Evolutionary conservation across 305 asterid genomes (phyloP).

Genomic region (Nicotiana rustica): DNA sequence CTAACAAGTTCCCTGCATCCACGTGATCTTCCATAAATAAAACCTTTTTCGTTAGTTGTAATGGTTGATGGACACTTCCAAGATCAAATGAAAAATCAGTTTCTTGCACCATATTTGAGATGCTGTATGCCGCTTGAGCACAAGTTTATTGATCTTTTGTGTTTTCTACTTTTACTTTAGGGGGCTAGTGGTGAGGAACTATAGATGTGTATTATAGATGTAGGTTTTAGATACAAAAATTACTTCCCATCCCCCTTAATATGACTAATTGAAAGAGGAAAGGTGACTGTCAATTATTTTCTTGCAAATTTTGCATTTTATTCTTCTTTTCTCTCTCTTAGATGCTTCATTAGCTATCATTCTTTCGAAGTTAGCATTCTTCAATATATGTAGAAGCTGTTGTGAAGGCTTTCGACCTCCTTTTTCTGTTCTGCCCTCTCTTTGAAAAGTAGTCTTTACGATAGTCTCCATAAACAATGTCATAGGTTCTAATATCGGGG

Average conservation of each 20-base stretch:
- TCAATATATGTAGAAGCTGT: slow-evolving; percentile 13
- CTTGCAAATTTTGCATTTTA: background rate
- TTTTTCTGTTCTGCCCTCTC: slow-evolving; percentile 29
- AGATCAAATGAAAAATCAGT: background rate
- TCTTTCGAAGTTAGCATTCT: background rate
- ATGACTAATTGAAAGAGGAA: slow-evolving; percentile 8
- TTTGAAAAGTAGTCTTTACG: slow-evolving; percentile 24
- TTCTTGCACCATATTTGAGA: background rate
- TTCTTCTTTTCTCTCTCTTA: background rate
- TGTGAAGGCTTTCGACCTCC: background rate
- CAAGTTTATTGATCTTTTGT: slow-evolving; percentile 8
- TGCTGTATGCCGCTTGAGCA: background rate
- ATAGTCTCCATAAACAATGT: slow-evolving; percentile 34
- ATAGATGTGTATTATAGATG: background rate
- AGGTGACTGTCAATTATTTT: slow-evolving; percentile 17
- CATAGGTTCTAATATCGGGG: slow-evolving; percentile 84
- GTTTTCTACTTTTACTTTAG: slow-evolving; percentile 28
- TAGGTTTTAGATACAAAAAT: background rate
- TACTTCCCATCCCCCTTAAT: background rate
- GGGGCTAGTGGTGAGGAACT: background rate
- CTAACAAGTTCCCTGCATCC: no score
- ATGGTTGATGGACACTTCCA: background rate
- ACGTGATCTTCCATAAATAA: no score
- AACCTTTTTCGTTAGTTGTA: no score
- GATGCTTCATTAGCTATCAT: background rate